Percentiles rank a stretch among this genome's conserved stretches.
phyloP scores from a whole-genome alignment of 306 rosid species.

The Pyrus betulifolia region DNA sequence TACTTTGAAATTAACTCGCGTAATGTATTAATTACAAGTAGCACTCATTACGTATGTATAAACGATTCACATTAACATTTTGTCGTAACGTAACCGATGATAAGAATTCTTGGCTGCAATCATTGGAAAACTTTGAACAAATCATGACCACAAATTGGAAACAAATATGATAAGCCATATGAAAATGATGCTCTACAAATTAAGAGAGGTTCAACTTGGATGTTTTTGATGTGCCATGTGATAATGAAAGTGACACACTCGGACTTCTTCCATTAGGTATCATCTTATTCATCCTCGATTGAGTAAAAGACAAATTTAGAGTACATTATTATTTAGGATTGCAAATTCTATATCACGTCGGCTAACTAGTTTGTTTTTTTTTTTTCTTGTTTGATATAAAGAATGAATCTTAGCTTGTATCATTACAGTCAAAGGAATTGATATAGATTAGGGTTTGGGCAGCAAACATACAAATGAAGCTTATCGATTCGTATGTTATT shows the following conservation, averaged over 20 bases:
- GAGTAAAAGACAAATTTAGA: neutral
- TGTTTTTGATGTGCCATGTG: neutral
- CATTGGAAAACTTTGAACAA: neutral
- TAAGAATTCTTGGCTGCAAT: neutral
- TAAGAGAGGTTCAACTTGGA: neutral
- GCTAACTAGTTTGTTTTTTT: constrained; percentile 10
- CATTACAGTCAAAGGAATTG: neutral
- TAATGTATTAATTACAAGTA: neutral
- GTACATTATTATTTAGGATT: constrained; percentile 8
- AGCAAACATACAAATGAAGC: neutral
- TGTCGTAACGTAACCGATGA: neutral
- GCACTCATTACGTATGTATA: neutral
- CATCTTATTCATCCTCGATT: constrained; percentile 6
- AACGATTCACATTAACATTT: neutral
- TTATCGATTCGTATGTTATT: neutral
- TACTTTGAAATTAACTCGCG: neutral
- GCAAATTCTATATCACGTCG: constrained; percentile 10
- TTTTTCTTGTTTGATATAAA: neutral
- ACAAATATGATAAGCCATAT: constrained; percentile 1
- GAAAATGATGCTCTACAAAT: neutral
- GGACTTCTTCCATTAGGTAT: constrained; percentile 1
- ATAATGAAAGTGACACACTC: constrained; percentile 9
- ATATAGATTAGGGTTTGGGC: neutral
- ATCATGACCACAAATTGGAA: neutral
- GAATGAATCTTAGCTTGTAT: neutral